These are phyloP conservation scores for Gnetum montanum DNA, from an alignment of 75 land plant genomes.

Conservation along the genomic window DNA sequence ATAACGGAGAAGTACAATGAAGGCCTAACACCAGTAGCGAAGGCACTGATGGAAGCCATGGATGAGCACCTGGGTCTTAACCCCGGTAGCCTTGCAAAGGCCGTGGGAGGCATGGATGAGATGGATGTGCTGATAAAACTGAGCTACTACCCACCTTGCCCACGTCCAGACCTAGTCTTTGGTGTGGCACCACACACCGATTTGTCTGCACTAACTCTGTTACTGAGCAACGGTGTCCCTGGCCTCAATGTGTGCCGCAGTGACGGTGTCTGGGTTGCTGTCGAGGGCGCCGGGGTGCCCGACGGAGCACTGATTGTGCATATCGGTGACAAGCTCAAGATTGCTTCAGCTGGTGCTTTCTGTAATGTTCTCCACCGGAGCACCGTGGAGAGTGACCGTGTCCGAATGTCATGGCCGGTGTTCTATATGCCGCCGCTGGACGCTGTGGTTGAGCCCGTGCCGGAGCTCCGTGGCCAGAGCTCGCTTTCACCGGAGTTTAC, in stretches of 20 bases:
- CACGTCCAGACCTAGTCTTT: slow-evolving; percentile 34
- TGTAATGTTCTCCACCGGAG: slow-evolving; percentile 51
- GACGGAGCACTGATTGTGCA: slow-evolving; percentile 40
- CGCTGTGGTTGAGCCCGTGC: slow-evolving; percentile 32
- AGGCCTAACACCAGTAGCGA: no score
- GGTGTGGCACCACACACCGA: slow-evolving; percentile 58
- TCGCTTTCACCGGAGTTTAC: no score
- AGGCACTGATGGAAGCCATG: slow-evolving; percentile 28
- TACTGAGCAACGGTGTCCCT: slow-evolving; percentile 26
- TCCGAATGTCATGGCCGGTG: slow-evolving; percentile 64
- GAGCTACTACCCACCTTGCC: slow-evolving; percentile 61
- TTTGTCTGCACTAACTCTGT: slow-evolving; percentile 40
- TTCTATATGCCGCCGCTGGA: slow-evolving; percentile 43
- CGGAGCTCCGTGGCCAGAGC: no score
- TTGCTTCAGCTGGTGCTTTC: slow-evolving; percentile 62
- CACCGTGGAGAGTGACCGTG: slow-evolving; percentile 42
- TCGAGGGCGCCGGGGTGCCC: slow-evolving; percentile 10
- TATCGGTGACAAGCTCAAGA: slow-evolving; percentile 55
- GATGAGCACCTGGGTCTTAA: slow-evolving; percentile 26
- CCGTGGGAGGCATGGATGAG: slow-evolving; percentile 33
- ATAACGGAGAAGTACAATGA: slow-evolving; percentile 5
- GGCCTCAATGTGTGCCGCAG: slow-evolving; percentile 44
- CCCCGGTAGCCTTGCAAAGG: slow-evolving; percentile 36
- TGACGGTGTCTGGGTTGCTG: slow-evolving; percentile 34
- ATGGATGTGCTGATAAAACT: slow-evolving; percentile 30